These are phyloP conservation scores for Aspergillus nidulans DNA, from an alignment of 495 filamentous ascomycete species.

Conservation along the genomic window DNA sequence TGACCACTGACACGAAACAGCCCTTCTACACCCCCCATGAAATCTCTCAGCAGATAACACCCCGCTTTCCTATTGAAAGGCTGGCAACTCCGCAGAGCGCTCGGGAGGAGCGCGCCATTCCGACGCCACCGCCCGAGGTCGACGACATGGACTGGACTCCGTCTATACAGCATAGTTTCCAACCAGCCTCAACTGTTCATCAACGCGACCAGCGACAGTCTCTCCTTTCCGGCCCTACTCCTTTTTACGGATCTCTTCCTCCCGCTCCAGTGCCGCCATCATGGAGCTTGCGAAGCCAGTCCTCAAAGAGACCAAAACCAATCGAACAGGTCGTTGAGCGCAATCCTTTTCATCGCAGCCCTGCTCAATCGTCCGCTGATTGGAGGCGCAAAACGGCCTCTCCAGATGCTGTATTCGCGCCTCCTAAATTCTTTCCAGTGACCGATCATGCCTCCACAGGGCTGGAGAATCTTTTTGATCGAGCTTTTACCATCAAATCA, in stretches of 20 bases:
- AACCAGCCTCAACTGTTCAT: conserved; percentile 33
- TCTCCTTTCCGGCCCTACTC: conserved; percentile 40
- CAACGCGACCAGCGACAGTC: conserved; percentile 28
- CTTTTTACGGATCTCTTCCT: conserved; percentile 61
- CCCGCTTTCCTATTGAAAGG: conserved; percentile 40
- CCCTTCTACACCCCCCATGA: conserved; percentile 19
- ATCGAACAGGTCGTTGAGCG: conserved; percentile 32
- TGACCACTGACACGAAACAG: conserved; percentile 11
- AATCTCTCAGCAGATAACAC: conserved; percentile 16
- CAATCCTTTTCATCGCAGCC: conserved; percentile 35
- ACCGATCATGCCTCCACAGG: conserved; percentile 44
- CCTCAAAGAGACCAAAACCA: conserved; percentile 28
- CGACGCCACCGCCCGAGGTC: conserved; percentile 34
- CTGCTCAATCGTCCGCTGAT: conserved; percentile 16
- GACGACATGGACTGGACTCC: conserved; percentile 85
- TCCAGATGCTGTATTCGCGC: conserved; percentile 38
- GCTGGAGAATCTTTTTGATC: conserved; percentile 44
- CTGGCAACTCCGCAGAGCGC: conserved; percentile 28
- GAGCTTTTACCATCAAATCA: conserved; percentile 39
- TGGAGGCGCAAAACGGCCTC: conserved; percentile 19
- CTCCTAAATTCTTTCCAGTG: conserved; percentile 48
- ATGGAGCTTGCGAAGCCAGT: conserved; percentile 58
- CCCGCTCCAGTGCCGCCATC: conserved; percentile 61
- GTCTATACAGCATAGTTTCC: conserved; percentile 45
- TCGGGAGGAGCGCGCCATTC: conserved; percentile 26